Base-by-base conservation (phyloP, 2,329 filamentous ascomycete species). In the Verticillium klebahnii region DNA sequence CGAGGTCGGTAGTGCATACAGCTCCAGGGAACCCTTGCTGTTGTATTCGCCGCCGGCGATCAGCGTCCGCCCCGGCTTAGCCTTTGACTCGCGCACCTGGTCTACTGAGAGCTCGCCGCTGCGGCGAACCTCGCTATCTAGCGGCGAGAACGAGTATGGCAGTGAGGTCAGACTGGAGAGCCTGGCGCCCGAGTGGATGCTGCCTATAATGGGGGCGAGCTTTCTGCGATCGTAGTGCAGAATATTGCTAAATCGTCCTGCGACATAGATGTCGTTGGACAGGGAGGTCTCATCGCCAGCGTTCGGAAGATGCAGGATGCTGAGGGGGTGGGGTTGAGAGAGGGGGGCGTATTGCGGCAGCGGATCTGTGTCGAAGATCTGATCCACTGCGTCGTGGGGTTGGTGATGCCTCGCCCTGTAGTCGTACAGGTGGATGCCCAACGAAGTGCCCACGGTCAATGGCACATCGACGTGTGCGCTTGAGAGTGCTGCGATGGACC, bases 21-120 rank as follows among this genome's bases (percentile, higher is more conserved):
- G 78, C 71, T 98, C 94, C 2, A 98, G 79, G 0, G 90, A 93
- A 0, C 94, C 94, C 73, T 95, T 93, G 36, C 90, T 92, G 68
- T 95, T 96, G 77, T 97, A 97, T 71, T 94, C 91, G 5, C 93
- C 94, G 45, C 90, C 91, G 2, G 92, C 91, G 59, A 97, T 84
- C 31, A 97, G 75, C 0, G 89, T 93, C 56, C 88, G 81, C 0
- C 88, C 83, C 14, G 75, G 69, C 0, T 73, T 72, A n/a, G 69
- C 75, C 67, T 89, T 89, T n/a, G 81, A 80, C 19, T 78, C 76
- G 65, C 73, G 77, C 14, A 86, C 78, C 65, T 81, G 81, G 61
- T 84, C 82, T 60, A 80, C 74, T 12, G 86, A 84, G 23, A 89
- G 76, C 63, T 83, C 78, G 23, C 82, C 82, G 5, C 78, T 77